Conservation (phyloP, 1,284 basidiomycete species). For the Pseudozyma hubeiensis region DNA sequence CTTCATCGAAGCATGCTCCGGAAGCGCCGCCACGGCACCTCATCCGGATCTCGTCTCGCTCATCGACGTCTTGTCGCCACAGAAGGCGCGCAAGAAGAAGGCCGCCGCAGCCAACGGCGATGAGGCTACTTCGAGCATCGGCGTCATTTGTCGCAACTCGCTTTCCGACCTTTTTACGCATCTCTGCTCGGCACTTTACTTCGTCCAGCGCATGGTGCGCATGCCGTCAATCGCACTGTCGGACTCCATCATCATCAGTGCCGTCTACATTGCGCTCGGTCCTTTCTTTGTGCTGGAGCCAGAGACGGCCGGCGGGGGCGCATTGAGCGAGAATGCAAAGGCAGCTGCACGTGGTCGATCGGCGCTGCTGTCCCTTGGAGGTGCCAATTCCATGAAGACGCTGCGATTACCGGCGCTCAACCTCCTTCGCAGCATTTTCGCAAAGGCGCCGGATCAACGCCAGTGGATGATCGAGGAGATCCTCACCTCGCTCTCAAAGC, state of each 20-base stretch:
- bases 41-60: slow-evolving; percentile 63
- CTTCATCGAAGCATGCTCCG: slow-evolving; percentile 78
- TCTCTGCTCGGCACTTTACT: slow-evolving; percentile 62
- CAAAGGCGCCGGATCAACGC: slow-evolving; percentile 86
- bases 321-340: slow-evolving; percentile 34
- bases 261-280: slow-evolving; percentile 88
- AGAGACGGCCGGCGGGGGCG: slow-evolving; percentile 69
- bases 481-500: slow-evolving; percentile 84
- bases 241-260: slow-evolving; percentile 77
- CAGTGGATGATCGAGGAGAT: slow-evolving; percentile 98
- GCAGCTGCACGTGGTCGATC: slow-evolving; percentile 34
- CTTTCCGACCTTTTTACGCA: slow-evolving; percentile 50
- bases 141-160: slow-evolving; percentile 44
- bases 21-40: slow-evolving; percentile 25
- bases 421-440: slow-evolving; percentile 84
- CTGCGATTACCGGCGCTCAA: slow-evolving; percentile 83
- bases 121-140: slow-evolving; percentile 27
- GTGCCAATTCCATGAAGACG: slow-evolving; percentile 75
- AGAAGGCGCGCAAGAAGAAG: slow-evolving; percentile 47
- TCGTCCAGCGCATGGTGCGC: slow-evolving; percentile 69
- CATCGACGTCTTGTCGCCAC: slow-evolving; percentile 58
- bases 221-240: slow-evolving; percentile 70
- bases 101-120: slow-evolving; percentile 11
- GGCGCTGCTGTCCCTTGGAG: slow-evolving; percentile 50
- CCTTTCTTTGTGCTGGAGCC: slow-evolving; percentile 83